Conservation (phyloP, 139 green algal species). For the Penium margaritaceum region DNA sequence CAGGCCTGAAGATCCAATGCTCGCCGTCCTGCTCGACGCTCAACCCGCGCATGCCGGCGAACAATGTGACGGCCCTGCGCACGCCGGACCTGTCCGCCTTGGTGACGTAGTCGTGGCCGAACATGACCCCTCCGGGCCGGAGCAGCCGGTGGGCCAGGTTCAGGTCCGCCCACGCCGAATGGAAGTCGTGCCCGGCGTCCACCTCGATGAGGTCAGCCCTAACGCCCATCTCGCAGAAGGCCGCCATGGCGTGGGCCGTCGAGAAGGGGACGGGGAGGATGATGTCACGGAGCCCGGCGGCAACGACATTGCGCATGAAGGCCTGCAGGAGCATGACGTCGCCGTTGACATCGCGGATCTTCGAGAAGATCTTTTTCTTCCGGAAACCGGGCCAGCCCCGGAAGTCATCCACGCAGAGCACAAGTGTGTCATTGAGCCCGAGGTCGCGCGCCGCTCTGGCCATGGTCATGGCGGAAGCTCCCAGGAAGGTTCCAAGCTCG, state of each 20-base stretch:
- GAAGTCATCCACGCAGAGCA: slow-evolving; percentile 33
- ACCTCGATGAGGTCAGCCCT: slow-evolving; percentile 30
- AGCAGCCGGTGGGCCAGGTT: slow-evolving; percentile 16
- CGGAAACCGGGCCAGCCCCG: slow-evolving; percentile 4
- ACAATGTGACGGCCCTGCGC: slow-evolving; percentile 8
- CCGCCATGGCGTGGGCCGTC: neutral
- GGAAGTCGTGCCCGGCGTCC: slow-evolving; percentile 28
- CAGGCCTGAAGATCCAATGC: slow-evolving; percentile 26
- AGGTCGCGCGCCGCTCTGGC: slow-evolving; percentile 1
- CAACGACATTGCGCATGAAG: slow-evolving; percentile 28
- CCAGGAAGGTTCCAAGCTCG: slow-evolving; percentile 23
- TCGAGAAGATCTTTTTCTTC: neutral
- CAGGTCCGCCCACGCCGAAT: slow-evolving; percentile 19
- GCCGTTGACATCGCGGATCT: neutral
- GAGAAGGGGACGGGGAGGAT: slow-evolving; percentile 24
- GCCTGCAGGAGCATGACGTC: slow-evolving; percentile 15
- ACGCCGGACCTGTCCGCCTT: slow-evolving; percentile 19
- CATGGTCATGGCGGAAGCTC: slow-evolving; percentile 28
- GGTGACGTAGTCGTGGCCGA: slow-evolving; percentile 31
- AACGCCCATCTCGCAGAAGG: slow-evolving; percentile 14
- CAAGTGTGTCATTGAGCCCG: slow-evolving; percentile 4
- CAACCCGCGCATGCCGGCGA: slow-evolving; percentile 10
- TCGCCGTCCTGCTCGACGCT: slow-evolving; percentile 20
- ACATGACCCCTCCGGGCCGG: slow-evolving; percentile 30
- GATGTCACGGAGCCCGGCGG: neutral